These are phyloP conservation scores for Fagopyrum homotropicum DNA, from an alignment of 148 eudicot species.

Conservation along the genomic window DNA sequence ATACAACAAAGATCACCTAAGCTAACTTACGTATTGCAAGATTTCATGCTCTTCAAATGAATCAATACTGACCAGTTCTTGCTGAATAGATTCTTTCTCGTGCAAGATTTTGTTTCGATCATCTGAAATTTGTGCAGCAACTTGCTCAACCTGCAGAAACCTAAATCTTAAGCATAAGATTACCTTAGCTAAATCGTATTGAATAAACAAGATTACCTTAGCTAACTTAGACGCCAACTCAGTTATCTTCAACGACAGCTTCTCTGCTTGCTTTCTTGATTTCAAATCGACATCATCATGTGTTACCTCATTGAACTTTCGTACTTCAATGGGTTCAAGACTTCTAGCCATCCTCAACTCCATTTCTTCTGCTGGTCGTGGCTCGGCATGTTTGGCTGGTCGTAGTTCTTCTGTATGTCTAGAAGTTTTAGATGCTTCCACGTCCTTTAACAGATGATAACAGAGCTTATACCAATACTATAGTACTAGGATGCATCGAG, in stretches of 20 bases:
- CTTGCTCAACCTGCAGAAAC: constrained; percentile 41
- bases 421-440: constrained; percentile 23
- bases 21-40: too few species aligned
- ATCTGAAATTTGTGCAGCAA: constrained; percentile 28
- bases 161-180: neutral
- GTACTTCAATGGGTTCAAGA: constrained; percentile 18
- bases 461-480: neutral
- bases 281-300: constrained; percentile 13
- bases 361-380: constrained; percentile 15
- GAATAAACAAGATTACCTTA: constrained; percentile 30
- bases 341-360: constrained; percentile 16
- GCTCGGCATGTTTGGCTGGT: constrained; percentile 18
- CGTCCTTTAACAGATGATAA: constrained; percentile 14
- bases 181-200: neutral
- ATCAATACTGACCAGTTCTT: constrained; percentile 39
- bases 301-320: constrained; percentile 18
- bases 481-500: too few species aligned
- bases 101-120: constrained; percentile 36
- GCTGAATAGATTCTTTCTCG: constrained; percentile 36
- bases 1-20: too few species aligned
- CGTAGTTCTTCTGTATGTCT: constrained; percentile 16
- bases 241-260: constrained; percentile 39
- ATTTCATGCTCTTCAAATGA: too few species aligned
- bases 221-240: constrained; percentile 32
- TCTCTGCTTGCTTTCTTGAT: constrained; percentile 27